Evolutionary conservation across 805 yeast species (phyloP).

Genomic region (Tetrapisispora taiwanensis): DNA sequence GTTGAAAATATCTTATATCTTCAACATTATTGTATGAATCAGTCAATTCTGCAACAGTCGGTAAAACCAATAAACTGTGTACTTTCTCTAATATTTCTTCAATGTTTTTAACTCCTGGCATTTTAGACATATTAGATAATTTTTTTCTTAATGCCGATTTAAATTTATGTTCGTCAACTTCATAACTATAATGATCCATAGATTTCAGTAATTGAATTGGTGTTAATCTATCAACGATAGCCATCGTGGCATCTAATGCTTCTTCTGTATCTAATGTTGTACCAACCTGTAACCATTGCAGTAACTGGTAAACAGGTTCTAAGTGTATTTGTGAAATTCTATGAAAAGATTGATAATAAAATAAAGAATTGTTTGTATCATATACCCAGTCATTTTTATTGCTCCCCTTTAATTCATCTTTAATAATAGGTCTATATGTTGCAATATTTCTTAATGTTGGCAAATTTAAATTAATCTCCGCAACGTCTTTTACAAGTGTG

Average conservation of each 20-base stretch:
- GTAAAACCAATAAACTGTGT: slow-evolving; percentile 49
- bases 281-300: slow-evolving; percentile 87
- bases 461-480: slow-evolving; percentile 17
- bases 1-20: slow-evolving; percentile 49
- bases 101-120: slow-evolving; percentile 10
- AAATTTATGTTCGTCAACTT: slow-evolving; percentile 65
- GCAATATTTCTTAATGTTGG: slow-evolving; percentile 20
- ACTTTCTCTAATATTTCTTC: slow-evolving; percentile 42
- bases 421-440: slow-evolving; percentile 14
- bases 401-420: slow-evolving; percentile 1
- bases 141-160: slow-evolving; percentile 39
- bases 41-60: slow-evolving; percentile 63
- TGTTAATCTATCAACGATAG: slow-evolving; percentile 47
- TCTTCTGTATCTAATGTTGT: slow-evolving; percentile 61
- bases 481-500: slow-evolving; percentile 27
- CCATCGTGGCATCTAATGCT: slow-evolving; percentile 43
- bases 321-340: slow-evolving; percentile 58
- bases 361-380: slow-evolving; percentile 35
- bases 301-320: slow-evolving; percentile 61
- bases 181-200: slow-evolving; percentile 71
- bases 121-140: slow-evolving; percentile 17
- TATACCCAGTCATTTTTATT: slow-evolving; percentile 6
- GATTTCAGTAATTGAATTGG: slow-evolving; percentile 61
- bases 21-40: slow-evolving; percentile 53
- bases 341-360: slow-evolving; percentile 55